Percentiles rank a stretch among this genome's conserved stretches.
These are phyloP conservation scores for Dothiorella sarmentorum DNA, from an alignment of 2,329 filamentous ascomycete genomes.

Conservation along the genomic window DNA sequence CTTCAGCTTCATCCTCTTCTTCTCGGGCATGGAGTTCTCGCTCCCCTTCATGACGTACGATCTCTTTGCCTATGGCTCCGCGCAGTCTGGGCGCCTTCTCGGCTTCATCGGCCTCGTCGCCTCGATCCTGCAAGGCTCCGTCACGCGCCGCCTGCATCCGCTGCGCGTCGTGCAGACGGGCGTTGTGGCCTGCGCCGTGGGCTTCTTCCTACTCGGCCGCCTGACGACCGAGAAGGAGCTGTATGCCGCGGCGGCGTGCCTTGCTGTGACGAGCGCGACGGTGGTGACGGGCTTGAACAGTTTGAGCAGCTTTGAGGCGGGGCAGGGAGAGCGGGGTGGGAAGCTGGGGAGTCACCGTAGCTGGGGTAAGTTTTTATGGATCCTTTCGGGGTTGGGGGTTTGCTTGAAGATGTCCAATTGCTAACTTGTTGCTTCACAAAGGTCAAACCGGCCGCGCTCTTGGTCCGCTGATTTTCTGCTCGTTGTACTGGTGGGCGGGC, in stretches of 20 bases:
- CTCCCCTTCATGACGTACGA: constrained; percentile 97
- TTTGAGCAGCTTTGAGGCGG: constrained; percentile 84
- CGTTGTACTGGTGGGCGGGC: constrained; percentile 97
- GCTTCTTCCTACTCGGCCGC: constrained; percentile 74
- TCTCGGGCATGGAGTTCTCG: constrained; percentile 97
- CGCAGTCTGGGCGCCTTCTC: constrained; percentile 78
- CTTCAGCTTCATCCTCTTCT: constrained; percentile 90
- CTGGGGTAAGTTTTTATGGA: constrained; percentile 42
- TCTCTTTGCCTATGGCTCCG: constrained; percentile 76
- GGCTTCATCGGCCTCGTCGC: constrained; percentile 90
- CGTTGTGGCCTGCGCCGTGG: constrained; percentile 69
- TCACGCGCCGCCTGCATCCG: constrained; percentile 81
- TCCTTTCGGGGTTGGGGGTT: constrained; percentile 16
- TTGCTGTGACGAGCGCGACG: constrained; percentile 88
- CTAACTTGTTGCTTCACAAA: constrained; percentile 32
- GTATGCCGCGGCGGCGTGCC: constrained; percentile 75
- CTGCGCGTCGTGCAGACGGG: constrained; percentile 76
- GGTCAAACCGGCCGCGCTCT: constrained; percentile 85
- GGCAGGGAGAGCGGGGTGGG: constrained; percentile 72
- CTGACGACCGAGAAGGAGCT: constrained; percentile 66
- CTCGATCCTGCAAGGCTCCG: constrained; percentile 86
- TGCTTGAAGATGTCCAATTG: constrained; percentile 12
- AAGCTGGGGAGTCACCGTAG: constrained; percentile 80
- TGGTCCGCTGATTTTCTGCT: constrained; percentile 87
- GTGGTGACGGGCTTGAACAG: constrained; percentile 94